Base-by-base conservation (phyloP, 164 flowering plant genomes). In the Magnolia officinalis region DNA sequence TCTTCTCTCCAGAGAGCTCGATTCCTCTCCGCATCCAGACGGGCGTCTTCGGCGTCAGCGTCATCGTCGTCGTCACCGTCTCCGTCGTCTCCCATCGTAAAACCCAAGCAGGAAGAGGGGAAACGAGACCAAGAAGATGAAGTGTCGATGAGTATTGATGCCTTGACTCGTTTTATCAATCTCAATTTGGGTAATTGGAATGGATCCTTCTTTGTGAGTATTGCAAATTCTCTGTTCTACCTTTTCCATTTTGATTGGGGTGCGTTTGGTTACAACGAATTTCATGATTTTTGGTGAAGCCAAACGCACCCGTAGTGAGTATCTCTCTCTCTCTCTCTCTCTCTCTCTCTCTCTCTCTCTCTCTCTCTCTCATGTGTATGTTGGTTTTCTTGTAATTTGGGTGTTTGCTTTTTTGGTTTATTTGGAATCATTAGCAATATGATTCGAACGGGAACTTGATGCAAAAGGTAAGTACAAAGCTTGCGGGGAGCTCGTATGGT, bases 401-500 rank as follows among this genome's bases (percentile, higher is more conserved):
- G n/a, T 50, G 9, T 24, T 52, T 26, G 29, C 29, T 24, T 77
- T 52, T 37, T 61, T 78, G 59, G 13, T 49, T 65, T 65, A 6
- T 21, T 10, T 8, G 11, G 24, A 4, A 13, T 31, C 3, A 73
- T 49, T 86, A 93, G 97, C 98, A 96, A 92, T 92, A 91, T 84
- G 98, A 96, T 87, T 74, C 85, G 24, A 49, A 80, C 24, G 98
- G 97, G 73, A 89, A 88, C 65, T 78, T 91, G 81, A 58, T 89
- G 89, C 91, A 96, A 63, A 86, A 85, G 71, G 85, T 96, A 71
- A 83, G 67, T 11, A 96, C 98, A 5, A 90, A 78, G 88, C 92
- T 96, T 61, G 73, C 93, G 1, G 95, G 64, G 14, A 84, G 93
- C 77, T 90, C 97, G 4, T 93, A 93, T 81, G 99, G 99, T n/a